A percentile compares a stretch with the other conserved stretches of the same genome.
Evolutionary conservation across 2,329 filamentous ascomycete genomes (phyloP).

Genomic region (Phialophora expanda): DNA sequence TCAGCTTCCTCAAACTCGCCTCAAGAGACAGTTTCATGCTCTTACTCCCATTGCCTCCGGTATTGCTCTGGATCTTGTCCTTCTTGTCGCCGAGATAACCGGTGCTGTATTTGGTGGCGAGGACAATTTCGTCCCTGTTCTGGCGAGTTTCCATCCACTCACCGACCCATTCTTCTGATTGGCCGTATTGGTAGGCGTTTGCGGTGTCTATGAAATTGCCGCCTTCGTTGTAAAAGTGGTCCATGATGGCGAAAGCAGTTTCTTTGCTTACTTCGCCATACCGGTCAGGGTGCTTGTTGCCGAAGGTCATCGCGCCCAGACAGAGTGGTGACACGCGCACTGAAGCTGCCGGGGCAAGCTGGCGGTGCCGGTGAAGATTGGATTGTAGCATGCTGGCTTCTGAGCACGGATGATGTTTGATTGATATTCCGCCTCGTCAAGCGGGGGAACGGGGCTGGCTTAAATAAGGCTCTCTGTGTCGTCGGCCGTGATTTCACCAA

Average conservation of each 20-base stretch:
- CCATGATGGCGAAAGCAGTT: constrained; percentile 53
- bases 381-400: not conserved
- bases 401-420: not conserved
- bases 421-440: too few relatives aligned
- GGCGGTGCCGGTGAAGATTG: constrained; percentile 48
- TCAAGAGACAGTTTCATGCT: constrained; percentile 42
- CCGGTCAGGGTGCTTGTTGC: constrained; percentile 51
- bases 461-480: too few relatives aligned
- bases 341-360: constrained; percentile 58
- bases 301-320: constrained; percentile 62
- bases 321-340: constrained; percentile 62
- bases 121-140: constrained; percentile 57
- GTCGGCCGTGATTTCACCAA: too few relatives aligned
- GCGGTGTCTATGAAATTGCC: constrained; percentile 62
- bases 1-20: constrained; percentile 43
- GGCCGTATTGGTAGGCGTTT: constrained; percentile 50
- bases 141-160: constrained; percentile 57
- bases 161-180: constrained; percentile 56
- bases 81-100: constrained; percentile 42
- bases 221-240: constrained; percentile 52
- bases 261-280: constrained; percentile 50
- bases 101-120: constrained; percentile 61
- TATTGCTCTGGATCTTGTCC: constrained; percentile 49
- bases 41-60: constrained; percentile 48
- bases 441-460: too few relatives aligned